phyloP scores from a whole-genome alignment of 768 basidiomycete species.

The Pulveroboletus frians region DNA sequence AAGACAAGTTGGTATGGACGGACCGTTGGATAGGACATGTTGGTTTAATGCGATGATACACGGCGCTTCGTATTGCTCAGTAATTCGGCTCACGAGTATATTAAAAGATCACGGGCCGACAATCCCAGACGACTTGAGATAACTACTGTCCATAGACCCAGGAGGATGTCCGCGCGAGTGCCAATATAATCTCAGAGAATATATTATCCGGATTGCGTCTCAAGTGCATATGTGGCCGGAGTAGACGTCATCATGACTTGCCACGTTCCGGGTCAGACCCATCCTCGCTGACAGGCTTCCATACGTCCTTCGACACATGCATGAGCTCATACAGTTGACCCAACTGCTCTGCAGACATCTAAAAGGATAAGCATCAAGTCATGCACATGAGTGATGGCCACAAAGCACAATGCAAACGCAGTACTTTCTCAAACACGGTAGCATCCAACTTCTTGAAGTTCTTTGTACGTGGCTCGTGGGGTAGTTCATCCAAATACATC shows the following conservation, averaged over 20 bases:
- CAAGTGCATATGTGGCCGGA: constrained; percentile 4
- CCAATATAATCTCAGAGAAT: constrained; percentile 3
- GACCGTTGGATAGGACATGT: constrained; percentile 38
- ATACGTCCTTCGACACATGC: constrained; percentile 84
- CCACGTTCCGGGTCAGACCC: constrained; percentile 1
- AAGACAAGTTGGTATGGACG: constrained; percentile 14
- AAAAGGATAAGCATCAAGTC: not conserved
- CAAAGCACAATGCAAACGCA: not conserved
- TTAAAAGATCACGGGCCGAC: constrained; percentile 5
- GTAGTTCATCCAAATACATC: constrained; percentile 74
- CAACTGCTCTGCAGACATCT: constrained; percentile 90
- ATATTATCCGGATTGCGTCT: constrained; percentile 1
- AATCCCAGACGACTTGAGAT: not conserved
- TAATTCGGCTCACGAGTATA: constrained; percentile 7
- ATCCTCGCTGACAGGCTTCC: constrained; percentile 50
- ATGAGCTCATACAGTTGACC: constrained; percentile 94
- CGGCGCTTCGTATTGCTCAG: constrained; percentile 13
- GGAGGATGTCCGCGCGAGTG: not conserved
- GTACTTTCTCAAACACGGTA: constrained; percentile 71
- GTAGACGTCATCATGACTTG: constrained; percentile 9
- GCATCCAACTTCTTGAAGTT: constrained; percentile 66
- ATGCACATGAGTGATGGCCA: not conserved
- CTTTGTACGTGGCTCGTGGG: constrained; percentile 36
- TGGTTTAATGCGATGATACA: not conserved
- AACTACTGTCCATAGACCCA: not conserved